phyloP scores from a whole-genome alignment of 495 filamentous ascomycete genomes.

The Paragyromitra xinjiangensis region DNA sequence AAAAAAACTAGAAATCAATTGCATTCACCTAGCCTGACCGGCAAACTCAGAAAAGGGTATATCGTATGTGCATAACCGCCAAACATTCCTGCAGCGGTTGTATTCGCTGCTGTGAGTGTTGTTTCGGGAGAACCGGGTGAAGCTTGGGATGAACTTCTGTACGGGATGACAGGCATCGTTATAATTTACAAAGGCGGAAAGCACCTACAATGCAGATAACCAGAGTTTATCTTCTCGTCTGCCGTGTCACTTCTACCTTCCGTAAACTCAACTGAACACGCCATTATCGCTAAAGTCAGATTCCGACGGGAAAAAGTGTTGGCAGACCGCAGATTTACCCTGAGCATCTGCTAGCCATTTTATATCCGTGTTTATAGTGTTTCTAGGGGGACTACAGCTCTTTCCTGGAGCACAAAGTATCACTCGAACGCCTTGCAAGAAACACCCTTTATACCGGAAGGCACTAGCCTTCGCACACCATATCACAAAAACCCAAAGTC shows the following conservation, averaged over 20 bases:
- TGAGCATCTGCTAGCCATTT: neutral
- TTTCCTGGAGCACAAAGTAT: neutral
- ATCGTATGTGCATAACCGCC: neutral
- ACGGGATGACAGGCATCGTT: neutral
- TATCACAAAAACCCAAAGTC: neutral
- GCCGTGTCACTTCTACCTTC: neutral
- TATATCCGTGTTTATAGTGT: neutral
- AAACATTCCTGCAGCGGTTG: neutral
- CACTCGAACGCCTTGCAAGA: neutral
- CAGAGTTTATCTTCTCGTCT: neutral
- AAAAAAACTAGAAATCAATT: neutral
- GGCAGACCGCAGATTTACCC: neutral
- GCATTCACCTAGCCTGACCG: neutral
- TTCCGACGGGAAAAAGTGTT: neutral
- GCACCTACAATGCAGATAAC: neutral
- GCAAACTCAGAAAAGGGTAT: neutral
- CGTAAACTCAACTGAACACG: neutral
- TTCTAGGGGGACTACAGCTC: neutral
- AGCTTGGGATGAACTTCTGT: neutral
- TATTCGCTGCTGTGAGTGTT: neutral
- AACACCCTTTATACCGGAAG: neutral
- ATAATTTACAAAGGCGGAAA: neutral
- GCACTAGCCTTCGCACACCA: neutral
- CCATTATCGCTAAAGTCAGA: neutral
- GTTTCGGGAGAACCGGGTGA: conserved; percentile 10